Percentiles rank a stretch among this genome's conserved stretches.
Conservation (phyloP, 78 protist genomes). For the Andalucia godoyi region DNA sequence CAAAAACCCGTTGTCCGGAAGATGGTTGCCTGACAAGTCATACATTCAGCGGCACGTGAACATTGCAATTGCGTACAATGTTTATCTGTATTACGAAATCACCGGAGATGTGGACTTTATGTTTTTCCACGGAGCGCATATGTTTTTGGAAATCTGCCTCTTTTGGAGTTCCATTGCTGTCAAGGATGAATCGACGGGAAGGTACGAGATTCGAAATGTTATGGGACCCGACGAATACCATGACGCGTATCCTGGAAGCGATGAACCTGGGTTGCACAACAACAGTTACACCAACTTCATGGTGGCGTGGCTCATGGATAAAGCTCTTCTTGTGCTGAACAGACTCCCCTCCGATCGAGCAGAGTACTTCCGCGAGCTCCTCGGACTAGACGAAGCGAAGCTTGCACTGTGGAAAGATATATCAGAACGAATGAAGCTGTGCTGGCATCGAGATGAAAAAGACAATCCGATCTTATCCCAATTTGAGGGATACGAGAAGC, state of each 20-base stretch:
- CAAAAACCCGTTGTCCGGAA: background rate
- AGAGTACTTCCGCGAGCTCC: background rate
- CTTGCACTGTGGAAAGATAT: too few species aligned
- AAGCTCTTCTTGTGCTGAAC: background rate
- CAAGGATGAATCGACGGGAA: background rate
- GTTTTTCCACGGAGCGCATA: background rate
- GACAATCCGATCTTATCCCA: background rate
- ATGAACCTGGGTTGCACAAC: background rate
- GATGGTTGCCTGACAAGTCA: background rate
- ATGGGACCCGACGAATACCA: conserved; percentile 16
- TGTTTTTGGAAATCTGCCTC: background rate
- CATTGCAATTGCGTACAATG: background rate
- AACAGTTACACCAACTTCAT: conserved; percentile 9
- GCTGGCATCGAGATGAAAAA: too few species aligned
- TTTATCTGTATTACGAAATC: background rate
- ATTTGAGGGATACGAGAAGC: background rate
- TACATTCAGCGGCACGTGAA: background rate
- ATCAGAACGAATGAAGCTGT: too few species aligned
- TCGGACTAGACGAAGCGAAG: too few species aligned
- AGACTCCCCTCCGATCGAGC: background rate
- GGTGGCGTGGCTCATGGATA: conserved; percentile 1
- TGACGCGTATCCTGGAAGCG: background rate
- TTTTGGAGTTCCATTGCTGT: background rate
- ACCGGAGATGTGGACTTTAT: background rate
- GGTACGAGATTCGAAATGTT: background rate